Evolutionary conservation across 768 basidiomycete genomes (phyloP), one percentile per base, ranked within the genome.

Genomic region (Macrolepiota dolichaula): DNA sequence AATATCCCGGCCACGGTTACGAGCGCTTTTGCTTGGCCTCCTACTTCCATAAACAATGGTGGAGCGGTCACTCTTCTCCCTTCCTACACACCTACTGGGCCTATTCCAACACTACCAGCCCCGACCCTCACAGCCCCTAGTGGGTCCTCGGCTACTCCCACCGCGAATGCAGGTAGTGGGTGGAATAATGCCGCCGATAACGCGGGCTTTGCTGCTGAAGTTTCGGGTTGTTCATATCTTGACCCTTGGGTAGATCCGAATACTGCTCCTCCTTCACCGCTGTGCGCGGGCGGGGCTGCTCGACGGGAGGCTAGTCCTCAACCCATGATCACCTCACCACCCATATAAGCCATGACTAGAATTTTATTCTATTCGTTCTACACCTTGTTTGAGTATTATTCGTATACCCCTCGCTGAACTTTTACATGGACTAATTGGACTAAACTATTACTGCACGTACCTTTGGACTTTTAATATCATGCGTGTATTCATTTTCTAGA

Each of bases 161-260:
- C 77, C 64, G 56, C 77, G 59, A 63, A 74, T 77, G 80, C 79
- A 1, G 96, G 96, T 4, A 80, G 73, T 62, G 96, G 96, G 38
- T 98, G 97, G 97, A 76, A 79, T 59, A 91, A 96, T 70, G 62
- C 88, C 3, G 72, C 78, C 2, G 96, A 98, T 73, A 86, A 76
- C 6, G 77, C 77, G 15, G 80, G 81, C 12, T 79, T 85, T 63
- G 83, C 81, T 71, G 86, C 85, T 13, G 75, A 80, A 2, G 85
- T 92, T 37, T 72, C 86, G 9, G 84, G 85, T 1, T 99, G 96
- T 75, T 79, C 79, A 13, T 98, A 97, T 69, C 87, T 91, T 29
- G 80, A 94, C 70, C 87, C 92, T 13, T 95, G 93, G 93, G 75
- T 89, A 47, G 85, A 84, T 22, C 80, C 83, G 6, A 73, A 66